Evolutionary conservation across 345 rosid species (phyloP).

Genomic region (Angophora floribunda): DNA sequence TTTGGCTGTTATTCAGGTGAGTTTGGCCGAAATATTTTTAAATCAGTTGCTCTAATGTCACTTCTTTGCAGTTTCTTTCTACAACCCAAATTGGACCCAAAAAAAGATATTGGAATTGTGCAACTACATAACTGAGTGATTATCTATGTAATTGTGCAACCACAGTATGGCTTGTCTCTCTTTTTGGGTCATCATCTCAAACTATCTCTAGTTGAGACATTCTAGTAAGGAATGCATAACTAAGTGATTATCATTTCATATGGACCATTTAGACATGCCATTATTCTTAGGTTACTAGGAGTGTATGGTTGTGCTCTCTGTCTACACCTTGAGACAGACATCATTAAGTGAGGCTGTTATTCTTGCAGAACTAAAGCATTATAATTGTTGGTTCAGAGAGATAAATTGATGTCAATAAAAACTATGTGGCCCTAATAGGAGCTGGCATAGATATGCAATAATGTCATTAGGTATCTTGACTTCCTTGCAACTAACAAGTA

Average conservation of each 20-base stretch:
- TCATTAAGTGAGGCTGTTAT: neutral
- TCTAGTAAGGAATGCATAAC: neutral
- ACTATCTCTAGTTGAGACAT: neutral
- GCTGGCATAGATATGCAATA: neutral
- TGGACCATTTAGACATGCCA: neutral
- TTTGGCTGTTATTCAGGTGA: constrained; percentile 89
- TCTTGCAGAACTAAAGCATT: neutral
- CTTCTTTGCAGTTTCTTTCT: neutral
- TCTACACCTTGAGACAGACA: neutral
- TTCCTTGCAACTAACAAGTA: neutral
- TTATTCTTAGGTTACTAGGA: neutral
- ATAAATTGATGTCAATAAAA: neutral
- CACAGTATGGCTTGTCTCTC: neutral
- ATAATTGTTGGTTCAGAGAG: neutral
- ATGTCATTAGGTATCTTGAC: neutral
- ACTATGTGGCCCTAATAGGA: neutral
- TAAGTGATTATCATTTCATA: neutral
- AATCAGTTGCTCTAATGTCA: neutral
- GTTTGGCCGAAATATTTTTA: constrained; percentile 4
- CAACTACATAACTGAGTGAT: neutral
- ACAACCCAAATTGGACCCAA: neutral
- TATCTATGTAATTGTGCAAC: neutral
- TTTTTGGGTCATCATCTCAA: neutral
- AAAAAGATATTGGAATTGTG: neutral
- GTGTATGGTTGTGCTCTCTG: neutral